A percentile compares a stretch with the other conserved stretches of the same genome.
Conservation (phyloP, 2,329 filamentous ascomycete genomes). For the Pseudogymnoascus sp. region DNA sequence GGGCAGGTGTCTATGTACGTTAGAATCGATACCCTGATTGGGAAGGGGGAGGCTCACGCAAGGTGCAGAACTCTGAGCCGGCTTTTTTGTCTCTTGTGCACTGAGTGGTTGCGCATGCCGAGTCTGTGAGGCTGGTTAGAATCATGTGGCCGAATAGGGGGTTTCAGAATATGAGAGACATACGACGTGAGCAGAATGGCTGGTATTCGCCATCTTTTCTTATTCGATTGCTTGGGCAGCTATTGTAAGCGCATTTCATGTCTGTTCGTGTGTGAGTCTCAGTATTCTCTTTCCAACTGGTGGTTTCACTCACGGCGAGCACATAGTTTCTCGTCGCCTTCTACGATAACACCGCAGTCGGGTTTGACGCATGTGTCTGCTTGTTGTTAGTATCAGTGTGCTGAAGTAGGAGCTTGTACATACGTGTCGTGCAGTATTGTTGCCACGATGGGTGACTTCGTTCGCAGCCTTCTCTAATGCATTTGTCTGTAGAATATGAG, state of each 20-base stretch:
- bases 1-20: background rate
- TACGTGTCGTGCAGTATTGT: background rate
- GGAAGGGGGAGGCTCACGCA: background rate
- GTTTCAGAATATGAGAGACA: background rate
- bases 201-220: background rate
- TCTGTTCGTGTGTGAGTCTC: background rate
- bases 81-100: background rate
- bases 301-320: background rate
- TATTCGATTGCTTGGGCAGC: background rate
- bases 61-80: background rate
- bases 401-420: background rate
- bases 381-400: background rate
- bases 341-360: background rate
- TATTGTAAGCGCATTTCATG: background rate
- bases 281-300: background rate
- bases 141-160: background rate
- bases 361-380: background rate
- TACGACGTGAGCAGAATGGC: background rate
- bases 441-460: background rate
- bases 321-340: background rate
- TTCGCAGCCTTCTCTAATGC: background rate
- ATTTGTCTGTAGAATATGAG: conserved; percentile 7
- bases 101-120: background rate
- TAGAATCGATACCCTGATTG: background rate
- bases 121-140: background rate